These are phyloP conservation scores for Debaryomyces maramus DNA, from an alignment of 805 yeast species.

Conservation along the genomic window DNA sequence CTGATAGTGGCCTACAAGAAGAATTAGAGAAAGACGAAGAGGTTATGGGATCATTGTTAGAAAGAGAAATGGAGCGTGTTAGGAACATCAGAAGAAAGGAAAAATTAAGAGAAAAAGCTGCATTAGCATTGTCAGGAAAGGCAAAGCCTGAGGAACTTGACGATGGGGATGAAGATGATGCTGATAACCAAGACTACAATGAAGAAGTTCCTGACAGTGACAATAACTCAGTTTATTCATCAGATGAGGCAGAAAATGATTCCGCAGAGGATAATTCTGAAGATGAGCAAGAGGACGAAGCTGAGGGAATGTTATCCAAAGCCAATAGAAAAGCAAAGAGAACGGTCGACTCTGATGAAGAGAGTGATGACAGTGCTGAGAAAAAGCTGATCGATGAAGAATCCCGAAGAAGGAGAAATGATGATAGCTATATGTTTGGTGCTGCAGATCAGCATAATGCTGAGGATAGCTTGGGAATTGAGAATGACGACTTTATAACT, in stretches of 20 bases:
- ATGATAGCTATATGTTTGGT: constrained; percentile 34
- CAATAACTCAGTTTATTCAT: constrained; percentile 20
- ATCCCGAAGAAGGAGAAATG: constrained; percentile 14
- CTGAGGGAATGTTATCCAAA: constrained; percentile 3
- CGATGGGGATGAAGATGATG: constrained; percentile 14
- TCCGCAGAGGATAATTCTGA: constrained; percentile 17
- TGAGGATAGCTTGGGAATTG: constrained; percentile 8
- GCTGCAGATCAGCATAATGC: constrained; percentile 12
- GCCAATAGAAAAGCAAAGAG: constrained; percentile 5
- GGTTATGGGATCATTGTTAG: constrained; percentile 45
- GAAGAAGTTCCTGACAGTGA: constrained; percentile 24
- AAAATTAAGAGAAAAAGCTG: constrained; percentile 38
- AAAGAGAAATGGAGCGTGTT: constrained; percentile 52
- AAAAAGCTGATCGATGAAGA: constrained; percentile 10
- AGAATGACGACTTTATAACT: constrained; percentile 14
- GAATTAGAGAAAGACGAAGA: constrained; percentile 46
- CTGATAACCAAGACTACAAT: constrained; percentile 15
- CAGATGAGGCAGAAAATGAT: constrained; percentile 16
- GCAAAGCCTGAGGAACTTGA: constrained; percentile 8
- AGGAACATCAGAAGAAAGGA: constrained; percentile 46
- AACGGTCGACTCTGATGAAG: constrained; percentile 10
- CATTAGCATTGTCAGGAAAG: constrained; percentile 27
- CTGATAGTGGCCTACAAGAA: constrained; percentile 28
- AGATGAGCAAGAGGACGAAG: constrained; percentile 12
- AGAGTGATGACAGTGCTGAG: constrained; percentile 11